Evolutionary conservation across 169 alveolate genomes (phyloP).

Genomic region (Babesia caballi): DNA sequence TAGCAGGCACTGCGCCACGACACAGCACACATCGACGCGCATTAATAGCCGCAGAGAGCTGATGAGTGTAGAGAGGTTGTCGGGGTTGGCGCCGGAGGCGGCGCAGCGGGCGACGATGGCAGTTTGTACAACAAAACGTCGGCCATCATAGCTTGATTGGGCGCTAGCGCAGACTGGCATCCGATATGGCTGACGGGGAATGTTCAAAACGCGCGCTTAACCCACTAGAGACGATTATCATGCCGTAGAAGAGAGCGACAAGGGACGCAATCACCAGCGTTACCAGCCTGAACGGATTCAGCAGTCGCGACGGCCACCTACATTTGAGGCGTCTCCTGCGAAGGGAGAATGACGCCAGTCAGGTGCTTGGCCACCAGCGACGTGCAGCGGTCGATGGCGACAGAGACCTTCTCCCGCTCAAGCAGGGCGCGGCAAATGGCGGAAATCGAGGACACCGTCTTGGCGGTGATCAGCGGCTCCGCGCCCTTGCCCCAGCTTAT

Average conservation of each 20-base stretch:
- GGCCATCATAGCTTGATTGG: not conserved
- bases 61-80: too few species aligned
- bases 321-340: slow-evolving; percentile 65
- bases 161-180: not conserved
- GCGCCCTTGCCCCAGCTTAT: slow-evolving; percentile 62
- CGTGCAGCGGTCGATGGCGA: slow-evolving; percentile 58
- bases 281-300: slow-evolving; percentile 39
- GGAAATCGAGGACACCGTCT: slow-evolving; percentile 55
- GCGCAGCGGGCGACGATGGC: too few species aligned
- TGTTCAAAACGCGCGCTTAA: not conserved
- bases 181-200: not conserved
- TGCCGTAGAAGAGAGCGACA: slow-evolving; percentile 34
- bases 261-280: slow-evolving; percentile 55
- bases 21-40: slow-evolving; percentile 1
- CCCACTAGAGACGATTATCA: slow-evolving; percentile 45
- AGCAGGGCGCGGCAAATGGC: slow-evolving; percentile 48
- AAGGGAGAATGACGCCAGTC: slow-evolving; percentile 59
- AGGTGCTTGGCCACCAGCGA: slow-evolving; percentile 34
- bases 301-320: not conserved
- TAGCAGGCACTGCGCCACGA: not conserved
- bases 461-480: slow-evolving; percentile 59
- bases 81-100: too few species aligned
- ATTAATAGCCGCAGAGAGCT: too few species aligned
- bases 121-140: too few species aligned
- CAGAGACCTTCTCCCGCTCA: slow-evolving; percentile 35